A percentile compares a stretch with the other conserved stretches of the same genome.
These are phyloP conservation scores for Cladosporium sp. DNA, from an alignment of 2,329 filamentous ascomycete species.

Conservation along the genomic window DNA sequence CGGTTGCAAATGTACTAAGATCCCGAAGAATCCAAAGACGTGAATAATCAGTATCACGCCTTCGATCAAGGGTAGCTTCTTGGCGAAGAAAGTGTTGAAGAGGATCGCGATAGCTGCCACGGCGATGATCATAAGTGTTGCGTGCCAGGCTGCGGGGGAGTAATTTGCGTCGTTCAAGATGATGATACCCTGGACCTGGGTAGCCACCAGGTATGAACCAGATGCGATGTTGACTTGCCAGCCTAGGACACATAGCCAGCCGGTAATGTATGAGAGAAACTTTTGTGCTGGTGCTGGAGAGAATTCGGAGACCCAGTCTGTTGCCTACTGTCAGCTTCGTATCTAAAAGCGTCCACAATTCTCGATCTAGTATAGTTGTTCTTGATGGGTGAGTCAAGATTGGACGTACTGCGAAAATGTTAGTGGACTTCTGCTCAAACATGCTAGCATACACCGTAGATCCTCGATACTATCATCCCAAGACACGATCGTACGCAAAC, in stretches of 20 bases:
- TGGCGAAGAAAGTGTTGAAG: constrained; percentile 48
- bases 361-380: not conserved
- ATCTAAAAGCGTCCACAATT: not conserved
- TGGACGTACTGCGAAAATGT: constrained; percentile 1
- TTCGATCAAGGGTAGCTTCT: constrained; percentile 50
- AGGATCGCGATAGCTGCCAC: constrained; percentile 37
- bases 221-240: constrained; percentile 39
- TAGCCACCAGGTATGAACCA: constrained; percentile 17
- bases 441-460: not conserved
- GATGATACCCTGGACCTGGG: constrained; percentile 25
- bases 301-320: constrained; percentile 38
- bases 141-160: constrained; percentile 44
- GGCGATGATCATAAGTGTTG: constrained; percentile 49
- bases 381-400: not conserved
- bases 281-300: constrained; percentile 40
- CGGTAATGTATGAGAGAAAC: constrained; percentile 44
- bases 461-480: not conserved
- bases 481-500: not conserved
- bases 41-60: constrained; percentile 49
- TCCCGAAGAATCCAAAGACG: constrained; percentile 47
- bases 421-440: not conserved
- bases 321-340: not conserved
- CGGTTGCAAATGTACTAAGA: constrained; percentile 31
- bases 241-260: constrained; percentile 39
- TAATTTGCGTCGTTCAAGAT: constrained; percentile 40